phyloP scores from a whole-genome alignment of 352 stramenopile species.

The Phytophthora sansomeana region DNA sequence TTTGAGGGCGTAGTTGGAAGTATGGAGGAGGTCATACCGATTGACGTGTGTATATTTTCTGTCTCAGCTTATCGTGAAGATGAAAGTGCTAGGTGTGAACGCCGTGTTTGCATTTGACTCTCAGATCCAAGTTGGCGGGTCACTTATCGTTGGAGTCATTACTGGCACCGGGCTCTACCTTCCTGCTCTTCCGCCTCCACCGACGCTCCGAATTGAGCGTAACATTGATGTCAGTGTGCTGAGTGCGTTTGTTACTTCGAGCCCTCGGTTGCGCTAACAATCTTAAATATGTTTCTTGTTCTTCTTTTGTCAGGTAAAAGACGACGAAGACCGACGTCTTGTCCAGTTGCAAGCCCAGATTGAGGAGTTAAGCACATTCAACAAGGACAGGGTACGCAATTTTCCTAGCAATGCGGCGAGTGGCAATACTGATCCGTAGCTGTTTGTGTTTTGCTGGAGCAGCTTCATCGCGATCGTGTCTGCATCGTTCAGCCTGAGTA shows the following conservation, averaged over 20 bases:
- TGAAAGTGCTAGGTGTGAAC: conserved; percentile 96
- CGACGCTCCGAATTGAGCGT: conserved; percentile 93
- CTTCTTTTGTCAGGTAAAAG: conserved; percentile 74
- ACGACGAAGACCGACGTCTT: conserved; percentile 94
- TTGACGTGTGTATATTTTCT: background rate
- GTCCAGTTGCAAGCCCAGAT: conserved; percentile 95
- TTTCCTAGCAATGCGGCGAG: too few relatives aligned
- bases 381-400: conserved; percentile 74
- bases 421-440: background rate
- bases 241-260: background rate
- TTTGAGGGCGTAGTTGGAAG: too few relatives aligned
- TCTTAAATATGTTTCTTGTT: conserved; percentile 7
- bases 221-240: conserved; percentile 93
- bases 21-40: background rate
- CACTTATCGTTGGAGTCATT: conserved; percentile 90
- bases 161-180: conserved; percentile 93
- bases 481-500: conserved; percentile 72
- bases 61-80: conserved; percentile 83
- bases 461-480: conserved; percentile 74
- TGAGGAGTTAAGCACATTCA: conserved; percentile 84
- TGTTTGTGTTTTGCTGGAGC: conserved; percentile 3
- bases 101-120: conserved; percentile 95
- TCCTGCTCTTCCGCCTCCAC: conserved; percentile 94
- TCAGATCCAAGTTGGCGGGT: conserved; percentile 92
- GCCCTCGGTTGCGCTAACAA: background rate